phyloP scores from a whole-genome alignment of 495 filamentous ascomycete species.

The Penicillium antarcticum region DNA sequence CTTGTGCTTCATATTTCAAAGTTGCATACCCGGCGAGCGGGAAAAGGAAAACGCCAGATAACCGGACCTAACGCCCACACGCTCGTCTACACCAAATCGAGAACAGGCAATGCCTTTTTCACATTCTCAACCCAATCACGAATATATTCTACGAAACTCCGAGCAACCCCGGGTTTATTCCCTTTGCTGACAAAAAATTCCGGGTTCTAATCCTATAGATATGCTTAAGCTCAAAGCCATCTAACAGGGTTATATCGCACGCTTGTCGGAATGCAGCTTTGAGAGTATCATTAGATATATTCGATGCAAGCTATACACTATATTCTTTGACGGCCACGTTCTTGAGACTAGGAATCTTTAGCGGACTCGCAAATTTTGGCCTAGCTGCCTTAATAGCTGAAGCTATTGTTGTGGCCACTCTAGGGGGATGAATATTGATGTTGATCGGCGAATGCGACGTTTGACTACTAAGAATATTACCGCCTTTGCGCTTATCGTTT shows the following conservation, averaged over 20 bases:
- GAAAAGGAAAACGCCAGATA: too few relatives aligned
- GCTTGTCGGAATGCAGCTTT: conserved; percentile 24
- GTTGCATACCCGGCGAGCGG: too few relatives aligned
- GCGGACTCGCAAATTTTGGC: conserved; percentile 1
- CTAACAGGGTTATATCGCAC: conserved; percentile 14
- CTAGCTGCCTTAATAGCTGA: neutral
- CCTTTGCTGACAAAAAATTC: too few relatives aligned
- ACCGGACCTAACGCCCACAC: too few relatives aligned
- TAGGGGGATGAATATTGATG: conserved; percentile 17
- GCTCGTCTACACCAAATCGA: too few relatives aligned
- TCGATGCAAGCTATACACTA: conserved; percentile 19
- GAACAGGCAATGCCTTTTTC: too few relatives aligned
- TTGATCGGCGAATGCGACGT: conserved; percentile 19
- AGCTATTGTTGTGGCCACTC: neutral
- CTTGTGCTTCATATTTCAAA: too few relatives aligned
- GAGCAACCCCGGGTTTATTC: too few relatives aligned
- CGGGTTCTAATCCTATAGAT: too few relatives aligned
- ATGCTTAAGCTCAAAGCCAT: conserved; percentile 23
- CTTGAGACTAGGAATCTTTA: conserved; percentile 4
- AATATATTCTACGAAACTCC: too few relatives aligned
- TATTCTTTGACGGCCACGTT: conserved; percentile 25
- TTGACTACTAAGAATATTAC: neutral
- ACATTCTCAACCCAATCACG: too few relatives aligned
- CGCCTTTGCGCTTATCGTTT: too few relatives aligned
- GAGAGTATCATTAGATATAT: conserved; percentile 14